Evolutionary conservation across 2,329 filamentous ascomycete genomes (phyloP).

Genomic region (Plenodomus lindquistii): DNA sequence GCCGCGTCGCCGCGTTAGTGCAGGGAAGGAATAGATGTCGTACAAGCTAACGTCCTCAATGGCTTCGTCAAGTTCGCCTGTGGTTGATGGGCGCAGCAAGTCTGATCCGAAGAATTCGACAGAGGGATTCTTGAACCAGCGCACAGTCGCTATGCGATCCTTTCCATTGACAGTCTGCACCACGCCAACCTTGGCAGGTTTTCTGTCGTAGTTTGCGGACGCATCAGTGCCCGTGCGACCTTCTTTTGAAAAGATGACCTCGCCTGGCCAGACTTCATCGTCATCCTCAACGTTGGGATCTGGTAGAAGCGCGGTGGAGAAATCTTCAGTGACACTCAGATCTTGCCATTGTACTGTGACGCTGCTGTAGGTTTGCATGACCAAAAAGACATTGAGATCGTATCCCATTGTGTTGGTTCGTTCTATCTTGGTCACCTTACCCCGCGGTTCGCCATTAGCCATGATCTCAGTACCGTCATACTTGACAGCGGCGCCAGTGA

Average conservation of each 20-base stretch:
- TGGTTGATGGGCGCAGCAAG: constrained; percentile 49
- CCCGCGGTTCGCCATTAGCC: constrained; percentile 40
- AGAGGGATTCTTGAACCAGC: constrained; percentile 54
- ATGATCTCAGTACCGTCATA: constrained; percentile 48
- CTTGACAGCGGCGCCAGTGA: constrained; percentile 55
- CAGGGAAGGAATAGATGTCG: constrained; percentile 57
- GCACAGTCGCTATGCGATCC: constrained; percentile 60
- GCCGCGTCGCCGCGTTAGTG: constrained; percentile 53
- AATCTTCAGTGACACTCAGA: constrained; percentile 53
- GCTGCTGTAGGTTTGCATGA: constrained; percentile 54
- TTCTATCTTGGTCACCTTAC: constrained; percentile 51
- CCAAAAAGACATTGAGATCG: constrained; percentile 61
- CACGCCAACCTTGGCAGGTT: constrained; percentile 58
- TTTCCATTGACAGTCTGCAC: constrained; percentile 59
- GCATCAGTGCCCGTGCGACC: constrained; percentile 16
- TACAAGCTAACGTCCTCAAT: constrained; percentile 61
- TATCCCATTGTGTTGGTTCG: constrained; percentile 56
- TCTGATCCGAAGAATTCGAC: constrained; percentile 39
- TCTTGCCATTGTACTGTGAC: constrained; percentile 64
- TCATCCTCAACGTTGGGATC: constrained; percentile 58
- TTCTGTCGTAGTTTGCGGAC: constrained; percentile 36
- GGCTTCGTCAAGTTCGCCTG: constrained; percentile 48
- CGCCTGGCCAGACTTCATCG: constrained; percentile 61
- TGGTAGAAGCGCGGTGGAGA: constrained; percentile 52
- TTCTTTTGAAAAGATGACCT: constrained; percentile 57